These are phyloP conservation scores for Neopestalotiopsis sp. DNA, from an alignment of 2,329 filamentous ascomycete genomes.

Conservation along the genomic window DNA sequence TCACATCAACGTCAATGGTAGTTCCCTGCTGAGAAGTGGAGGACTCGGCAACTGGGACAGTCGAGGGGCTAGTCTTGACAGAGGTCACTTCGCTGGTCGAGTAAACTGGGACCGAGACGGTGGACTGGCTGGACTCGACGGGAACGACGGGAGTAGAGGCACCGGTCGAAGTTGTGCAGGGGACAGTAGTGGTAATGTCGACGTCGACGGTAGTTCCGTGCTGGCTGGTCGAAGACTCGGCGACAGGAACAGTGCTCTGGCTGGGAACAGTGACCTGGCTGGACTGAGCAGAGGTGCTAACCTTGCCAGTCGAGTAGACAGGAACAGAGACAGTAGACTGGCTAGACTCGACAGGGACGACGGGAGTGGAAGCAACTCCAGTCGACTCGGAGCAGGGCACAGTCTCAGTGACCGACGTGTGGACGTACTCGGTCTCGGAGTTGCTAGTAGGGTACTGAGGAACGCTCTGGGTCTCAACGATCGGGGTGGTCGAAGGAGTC, in stretches of 20 bases:
- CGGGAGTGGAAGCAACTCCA: background rate
- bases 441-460: background rate
- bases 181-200: background rate
- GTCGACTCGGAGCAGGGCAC: background rate
- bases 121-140: background rate
- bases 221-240: background rate
- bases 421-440: slow-evolving; percentile 6
- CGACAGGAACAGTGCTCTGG: no score
- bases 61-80: background rate
- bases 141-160: background rate
- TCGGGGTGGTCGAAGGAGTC: background rate
- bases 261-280: no score
- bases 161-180: background rate
- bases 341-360: background rate
- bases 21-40: background rate
- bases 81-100: background rate
- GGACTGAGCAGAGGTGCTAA: no score
- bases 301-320: background rate
- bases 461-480: background rate
- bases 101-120: background rate
- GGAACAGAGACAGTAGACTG: background rate
- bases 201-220: background rate
- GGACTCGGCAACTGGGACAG: no score
- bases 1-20: no score
- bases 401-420: background rate